phyloP scores from a whole-genome alignment of 768 basidiomycete species.

The Trametes meyenii region DNA sequence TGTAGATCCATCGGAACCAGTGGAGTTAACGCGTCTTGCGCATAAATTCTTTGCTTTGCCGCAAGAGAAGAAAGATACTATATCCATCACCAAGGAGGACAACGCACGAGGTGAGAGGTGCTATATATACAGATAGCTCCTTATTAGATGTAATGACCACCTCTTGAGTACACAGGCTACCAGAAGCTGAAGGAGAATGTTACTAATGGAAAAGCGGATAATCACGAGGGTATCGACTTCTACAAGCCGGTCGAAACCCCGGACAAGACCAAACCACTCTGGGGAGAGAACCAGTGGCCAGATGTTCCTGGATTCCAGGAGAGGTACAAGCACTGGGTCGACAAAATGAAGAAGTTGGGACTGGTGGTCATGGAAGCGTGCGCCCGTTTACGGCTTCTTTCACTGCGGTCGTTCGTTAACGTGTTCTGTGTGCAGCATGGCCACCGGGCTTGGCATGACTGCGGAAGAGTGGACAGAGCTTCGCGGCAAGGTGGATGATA shows the following conservation, averaged over 20 bases:
- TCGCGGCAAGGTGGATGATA: slow-evolving; percentile 72
- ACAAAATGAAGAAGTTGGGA: slow-evolving; percentile 85
- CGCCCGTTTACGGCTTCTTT: slow-evolving; percentile 32
- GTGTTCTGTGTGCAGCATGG: slow-evolving; percentile 59
- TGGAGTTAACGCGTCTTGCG: slow-evolving; percentile 65
- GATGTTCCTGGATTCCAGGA: slow-evolving; percentile 56
- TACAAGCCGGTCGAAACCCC: slow-evolving; percentile 73
- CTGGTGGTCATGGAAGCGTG: slow-evolving; percentile 86
- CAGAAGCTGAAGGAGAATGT: slow-evolving; percentile 81
- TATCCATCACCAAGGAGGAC: slow-evolving; percentile 72
- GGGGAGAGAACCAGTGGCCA: slow-evolving; percentile 93
- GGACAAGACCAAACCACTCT: slow-evolving; percentile 69
- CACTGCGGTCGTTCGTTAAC: not conserved
- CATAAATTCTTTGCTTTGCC: slow-evolving; percentile 73
- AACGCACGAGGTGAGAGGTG: slow-evolving; percentile 73
- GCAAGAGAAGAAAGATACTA: slow-evolving; percentile 60
- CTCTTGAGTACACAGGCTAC: slow-evolving; percentile 59
- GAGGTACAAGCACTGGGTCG: slow-evolving; percentile 74
- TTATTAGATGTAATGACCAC: not conserved
- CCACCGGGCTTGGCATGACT: slow-evolving; percentile 75
- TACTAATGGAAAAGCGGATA: slow-evolving; percentile 82
- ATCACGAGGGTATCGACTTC: slow-evolving; percentile 84
- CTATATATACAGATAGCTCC: slow-evolving; percentile 1
- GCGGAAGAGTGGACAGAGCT: slow-evolving; percentile 70
- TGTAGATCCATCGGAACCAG: slow-evolving; percentile 58